phyloP scores from a whole-genome alignment of 176 grass and related monocot species.

The Zoysia pacifica region DNA sequence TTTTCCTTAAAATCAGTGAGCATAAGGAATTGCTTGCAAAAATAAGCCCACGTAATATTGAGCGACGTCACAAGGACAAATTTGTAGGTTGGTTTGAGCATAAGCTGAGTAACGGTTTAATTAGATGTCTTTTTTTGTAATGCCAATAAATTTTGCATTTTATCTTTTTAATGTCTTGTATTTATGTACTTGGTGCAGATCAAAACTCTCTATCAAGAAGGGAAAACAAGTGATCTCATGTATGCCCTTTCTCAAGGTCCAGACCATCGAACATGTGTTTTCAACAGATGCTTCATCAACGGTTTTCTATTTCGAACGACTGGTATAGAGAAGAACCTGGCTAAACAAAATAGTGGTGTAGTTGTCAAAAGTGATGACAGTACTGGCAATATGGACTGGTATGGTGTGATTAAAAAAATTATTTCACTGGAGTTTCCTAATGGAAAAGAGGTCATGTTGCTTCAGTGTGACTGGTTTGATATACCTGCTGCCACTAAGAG shows the following conservation, averaged over 20 bases:
- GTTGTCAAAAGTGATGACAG: not conserved
- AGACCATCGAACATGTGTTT: not conserved
- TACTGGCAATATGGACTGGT: slow-evolving; percentile 11
- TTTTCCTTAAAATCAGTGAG: no score
- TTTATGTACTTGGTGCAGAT: not conserved
- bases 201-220: not conserved
- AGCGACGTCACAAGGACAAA: no score
- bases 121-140: no score
- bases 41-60: no score
- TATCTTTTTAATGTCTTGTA: no score
- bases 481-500: not conserved
- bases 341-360: not conserved
- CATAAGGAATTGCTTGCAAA: no score
- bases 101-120: no score
- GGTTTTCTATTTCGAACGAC: not conserved
- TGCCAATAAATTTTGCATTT: no score
- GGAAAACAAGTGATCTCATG: not conserved
- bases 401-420: slow-evolving; percentile 8
- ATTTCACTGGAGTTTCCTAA: not conserved
- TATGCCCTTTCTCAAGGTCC: slow-evolving; percentile 12
- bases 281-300: not conserved
- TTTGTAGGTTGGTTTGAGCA: no score
- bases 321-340: not conserved
- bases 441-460: not conserved
- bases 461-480: not conserved